phyloP scores from a whole-genome alignment of 257 asterid species.

The Ajuga chamaepitys region DNA sequence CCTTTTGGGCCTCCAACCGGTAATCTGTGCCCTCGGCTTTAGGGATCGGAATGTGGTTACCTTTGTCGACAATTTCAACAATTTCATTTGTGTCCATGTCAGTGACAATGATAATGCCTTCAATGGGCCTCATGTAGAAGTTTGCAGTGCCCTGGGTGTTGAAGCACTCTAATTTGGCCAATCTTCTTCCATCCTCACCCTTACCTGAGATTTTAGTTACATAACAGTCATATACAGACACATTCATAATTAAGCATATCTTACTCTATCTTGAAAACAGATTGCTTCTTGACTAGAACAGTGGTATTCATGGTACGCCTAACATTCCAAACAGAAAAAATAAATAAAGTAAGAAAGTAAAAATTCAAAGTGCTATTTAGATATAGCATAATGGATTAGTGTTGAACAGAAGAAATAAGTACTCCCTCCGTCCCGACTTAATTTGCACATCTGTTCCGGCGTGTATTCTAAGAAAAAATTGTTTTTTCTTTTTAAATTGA shows the following conservation, averaged over 20 bases:
- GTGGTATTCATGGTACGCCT: no score
- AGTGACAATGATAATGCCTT: slow-evolving; percentile 45
- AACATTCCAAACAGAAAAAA: no score
- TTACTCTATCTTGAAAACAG: neutral
- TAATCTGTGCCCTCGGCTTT: slow-evolving; percentile 52
- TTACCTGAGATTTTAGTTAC: slow-evolving; percentile 26
- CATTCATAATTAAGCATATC: neutral
- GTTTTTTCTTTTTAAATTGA: no score
- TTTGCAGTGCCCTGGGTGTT: slow-evolving; percentile 48
- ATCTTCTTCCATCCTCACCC: slow-evolving; percentile 54
- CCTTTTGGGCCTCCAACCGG: slow-evolving; percentile 18
- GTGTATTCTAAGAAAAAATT: no score
- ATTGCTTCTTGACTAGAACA: no score
- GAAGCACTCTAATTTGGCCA: slow-evolving; percentile 54
- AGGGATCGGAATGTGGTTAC: slow-evolving; percentile 62
- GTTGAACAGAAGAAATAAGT: no score
- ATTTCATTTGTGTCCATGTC: slow-evolving; percentile 49
- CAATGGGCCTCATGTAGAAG: slow-evolving; percentile 83
- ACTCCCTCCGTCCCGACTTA: no score
- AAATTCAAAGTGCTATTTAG: no score
- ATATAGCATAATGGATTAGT: no score
- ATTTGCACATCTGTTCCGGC: no score
- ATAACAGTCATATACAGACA: no score
- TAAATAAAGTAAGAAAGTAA: no score
- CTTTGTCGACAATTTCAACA: slow-evolving; percentile 40